phyloP scores from a whole-genome alignment of 371 early-diverging fungal genomes.

The Rhizomucor miehei region DNA sequence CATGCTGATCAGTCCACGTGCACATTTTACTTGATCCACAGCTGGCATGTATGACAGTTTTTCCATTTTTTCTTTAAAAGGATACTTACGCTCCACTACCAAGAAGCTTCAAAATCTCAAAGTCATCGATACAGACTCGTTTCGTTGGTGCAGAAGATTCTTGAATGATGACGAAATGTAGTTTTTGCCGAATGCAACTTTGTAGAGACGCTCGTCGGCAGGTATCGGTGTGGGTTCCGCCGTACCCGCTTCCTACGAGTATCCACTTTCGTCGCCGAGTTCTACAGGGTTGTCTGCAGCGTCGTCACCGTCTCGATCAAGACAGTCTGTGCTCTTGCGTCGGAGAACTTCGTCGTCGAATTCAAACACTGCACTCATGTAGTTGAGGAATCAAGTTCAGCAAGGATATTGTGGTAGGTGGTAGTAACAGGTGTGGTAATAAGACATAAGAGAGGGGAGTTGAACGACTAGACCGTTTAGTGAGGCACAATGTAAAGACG shows the following conservation, averaged over 20 bases:
- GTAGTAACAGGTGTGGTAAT: constrained; percentile 1
- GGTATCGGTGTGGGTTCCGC: constrained; percentile 28
- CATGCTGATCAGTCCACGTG: no score
- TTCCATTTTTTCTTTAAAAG: no score
- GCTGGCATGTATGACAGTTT: no score
- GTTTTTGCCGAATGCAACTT: constrained; percentile 32
- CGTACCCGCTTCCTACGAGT: constrained; percentile 34
- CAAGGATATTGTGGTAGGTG: neutral
- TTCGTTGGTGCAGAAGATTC: constrained; percentile 17
- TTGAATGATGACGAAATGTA: constrained; percentile 38
- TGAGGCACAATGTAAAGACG: constrained; percentile 19
- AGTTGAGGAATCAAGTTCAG: neutral
- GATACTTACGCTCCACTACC: constrained; percentile 86
- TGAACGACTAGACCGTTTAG: constrained; percentile 5
- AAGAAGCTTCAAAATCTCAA: constrained; percentile 88
- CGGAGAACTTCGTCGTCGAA: constrained; percentile 39
- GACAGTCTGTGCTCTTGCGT: neutral
- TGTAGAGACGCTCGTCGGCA: constrained; percentile 32
- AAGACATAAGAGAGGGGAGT: constrained; percentile 4
- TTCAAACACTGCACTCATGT: constrained; percentile 46
- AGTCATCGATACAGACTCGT: constrained; percentile 80
- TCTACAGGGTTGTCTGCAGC: neutral
- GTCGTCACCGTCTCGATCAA: neutral
- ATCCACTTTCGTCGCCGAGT: constrained; percentile 30
- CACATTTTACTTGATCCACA: no score